Evolutionary conservation across 176 grass and related monocot species (phyloP), one percentile per base, ranked within the genome.

Genomic region (Thalia dealbata): DNA sequence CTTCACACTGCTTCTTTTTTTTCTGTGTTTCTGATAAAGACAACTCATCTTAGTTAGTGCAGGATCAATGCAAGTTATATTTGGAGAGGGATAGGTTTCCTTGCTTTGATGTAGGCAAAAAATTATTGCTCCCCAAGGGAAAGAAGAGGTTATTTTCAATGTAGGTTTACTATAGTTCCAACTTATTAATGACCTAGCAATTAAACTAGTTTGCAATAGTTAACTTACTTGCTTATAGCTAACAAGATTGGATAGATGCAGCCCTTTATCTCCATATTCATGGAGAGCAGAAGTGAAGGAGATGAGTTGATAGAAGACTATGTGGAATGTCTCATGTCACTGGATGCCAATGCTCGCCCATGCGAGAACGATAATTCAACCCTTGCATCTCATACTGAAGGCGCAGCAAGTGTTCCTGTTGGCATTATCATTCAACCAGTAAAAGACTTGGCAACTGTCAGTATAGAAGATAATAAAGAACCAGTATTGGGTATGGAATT

Each of bases 271-370:
- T 76, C 44, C 52, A 25, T 14, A 76, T 62, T 69, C 21, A 91
- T 96, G 86, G 84, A 83, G 64, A 81, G 60, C 23, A 79, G 88
- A 76, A 72, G 45, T 25, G 82, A 89, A 56, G 81, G 73, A 5
- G 83, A 88, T 16, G 86, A 89, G 29, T 72, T 91, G 22, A 96
- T 96, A 75, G 93, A 84, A 50, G 82, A 96, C 52, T 92, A 96
- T 80, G 93, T 88, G 19, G 82, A 90, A 35, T 96, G 93, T 76
- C 82, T 86, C 72, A 92, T 92, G 93, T 88, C 93, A 21, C 55
- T 90, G 78, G 93, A 96, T 67, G 89, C 86, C 15, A 92, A 86
- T 38, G 52, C 82, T 7, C 84, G 78, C 10, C 28, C 75, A 16
- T 62, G 58, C 22, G 86, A 81, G 41, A 78, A 77, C 42, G 84